These are phyloP conservation scores for Trichomonas gallinae DNA, from an alignment of 208 protist species.

Conservation along the genomic window DNA sequence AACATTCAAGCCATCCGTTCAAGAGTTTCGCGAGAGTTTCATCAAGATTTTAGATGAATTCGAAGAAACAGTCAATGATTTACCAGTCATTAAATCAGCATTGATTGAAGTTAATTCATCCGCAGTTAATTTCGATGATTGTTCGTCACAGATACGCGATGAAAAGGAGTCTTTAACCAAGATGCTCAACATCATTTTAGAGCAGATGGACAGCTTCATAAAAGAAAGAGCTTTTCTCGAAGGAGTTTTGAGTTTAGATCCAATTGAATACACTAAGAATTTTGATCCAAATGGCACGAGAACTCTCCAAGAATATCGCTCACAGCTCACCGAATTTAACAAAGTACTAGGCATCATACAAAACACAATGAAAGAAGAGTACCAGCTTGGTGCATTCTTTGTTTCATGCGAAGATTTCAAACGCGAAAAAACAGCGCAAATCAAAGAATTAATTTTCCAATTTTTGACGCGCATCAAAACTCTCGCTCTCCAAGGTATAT, in stretches of 20 bases:
- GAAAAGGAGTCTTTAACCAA: background rate
- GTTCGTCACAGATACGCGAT: background rate
- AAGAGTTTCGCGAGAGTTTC: background rate
- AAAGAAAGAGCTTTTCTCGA: background rate
- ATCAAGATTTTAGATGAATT: background rate
- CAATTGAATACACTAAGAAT: background rate
- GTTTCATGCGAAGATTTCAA: background rate
- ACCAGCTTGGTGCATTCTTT: background rate
- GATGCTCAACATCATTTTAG: background rate
- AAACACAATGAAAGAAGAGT: background rate
- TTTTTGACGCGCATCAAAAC: background rate
- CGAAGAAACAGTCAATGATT: background rate
- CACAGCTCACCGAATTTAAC: background rate
- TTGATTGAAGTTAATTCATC: background rate
- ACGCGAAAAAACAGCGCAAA: background rate
- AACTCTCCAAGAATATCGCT: background rate
- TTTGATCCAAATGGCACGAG: slow-evolving; percentile 6
- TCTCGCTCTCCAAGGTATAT: background rate
- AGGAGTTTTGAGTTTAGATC: background rate
- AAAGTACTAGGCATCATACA: background rate
- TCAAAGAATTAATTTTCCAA: background rate
- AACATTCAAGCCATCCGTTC: background rate
- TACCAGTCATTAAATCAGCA: background rate
- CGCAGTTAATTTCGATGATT: background rate
- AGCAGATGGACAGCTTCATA: background rate